These are phyloP conservation scores for Zygosaccharomyces bisporus DNA, from an alignment of 805 yeast species.

Conservation along the genomic window DNA sequence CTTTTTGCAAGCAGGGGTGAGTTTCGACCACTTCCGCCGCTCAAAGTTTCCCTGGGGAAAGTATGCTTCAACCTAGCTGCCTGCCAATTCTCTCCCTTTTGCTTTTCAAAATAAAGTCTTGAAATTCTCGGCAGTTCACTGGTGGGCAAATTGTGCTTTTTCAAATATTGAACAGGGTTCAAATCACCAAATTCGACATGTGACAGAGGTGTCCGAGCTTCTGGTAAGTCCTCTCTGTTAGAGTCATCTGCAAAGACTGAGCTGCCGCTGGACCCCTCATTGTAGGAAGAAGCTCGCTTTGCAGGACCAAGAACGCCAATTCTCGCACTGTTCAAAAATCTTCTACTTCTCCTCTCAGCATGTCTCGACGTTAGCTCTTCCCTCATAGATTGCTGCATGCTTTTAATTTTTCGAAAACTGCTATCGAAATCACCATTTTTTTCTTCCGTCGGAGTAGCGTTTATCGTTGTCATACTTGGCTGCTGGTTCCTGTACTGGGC, in stretches of 20 bases:
- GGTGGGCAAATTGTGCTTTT: constrained; percentile 37
- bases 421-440: constrained; percentile 11
- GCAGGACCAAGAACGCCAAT: constrained; percentile 33
- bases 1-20: constrained; percentile 5
- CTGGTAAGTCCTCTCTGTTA: neutral
- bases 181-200: constrained; percentile 36
- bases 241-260: constrained; percentile 1
- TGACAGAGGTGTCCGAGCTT: neutral
- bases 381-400: constrained; percentile 26
- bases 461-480: constrained; percentile 28
- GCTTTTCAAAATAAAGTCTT: constrained; percentile 38
- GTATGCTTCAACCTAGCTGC: constrained; percentile 28
- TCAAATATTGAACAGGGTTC: constrained; percentile 41
- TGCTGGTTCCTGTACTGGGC: constrained; percentile 21
- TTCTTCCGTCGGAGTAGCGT: constrained; percentile 13
- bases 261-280: neutral
- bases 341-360: constrained; percentile 26
- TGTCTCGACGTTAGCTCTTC: constrained; percentile 27
- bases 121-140: constrained; percentile 38
- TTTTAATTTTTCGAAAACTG: constrained; percentile 22
- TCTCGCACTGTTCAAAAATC: constrained; percentile 28
- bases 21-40: constrained; percentile 9
- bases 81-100: constrained; percentile 35
- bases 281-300: constrained; percentile 27
- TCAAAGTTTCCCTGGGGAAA: constrained; percentile 15